Base-by-base conservation (phyloP, 108 stramenopile genomes). In the Stephanodiscus minutulus region DNA sequence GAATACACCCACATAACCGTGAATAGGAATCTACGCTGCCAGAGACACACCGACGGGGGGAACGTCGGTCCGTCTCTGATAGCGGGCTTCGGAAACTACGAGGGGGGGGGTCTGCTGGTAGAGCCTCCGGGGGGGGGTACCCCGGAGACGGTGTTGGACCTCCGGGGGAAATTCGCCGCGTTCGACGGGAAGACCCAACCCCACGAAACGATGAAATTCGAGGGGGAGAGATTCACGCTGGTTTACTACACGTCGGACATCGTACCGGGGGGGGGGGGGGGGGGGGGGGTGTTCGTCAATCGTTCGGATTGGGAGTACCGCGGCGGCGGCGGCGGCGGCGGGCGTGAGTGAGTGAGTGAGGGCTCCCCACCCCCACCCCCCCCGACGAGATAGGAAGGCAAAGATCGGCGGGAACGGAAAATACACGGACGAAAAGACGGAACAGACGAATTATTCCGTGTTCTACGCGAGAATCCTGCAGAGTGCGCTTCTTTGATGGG, bases 131-230 rank as follows among this genome's bases (percentile, higher is more conserved):
- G 55, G 27, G 55, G 28, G 27, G 29, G 27, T 1, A 13, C 0
- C 0, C 27, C 29, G 55, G 20, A 20, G 12, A 3, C 27, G 29
- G 15, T 29, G 11, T 20, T 56, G 18, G 29, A 56, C 29, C 55
- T 56, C 15, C 18, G 29, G 55, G 29, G 55, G 1, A 27, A 15
- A 29, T 56, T 56, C 12, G 55, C 21, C n/a, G 3, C 12, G 29
- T 56, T 56, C 29, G 29, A 56, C 15, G 55, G 55, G 2, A 56
- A 56, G 55, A 56, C n/a, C 2, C 55, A 56, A 15, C 55, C 55
- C 12, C 55, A 56, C 29, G 55, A 56, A 18, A 56, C 55, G 18
- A 3, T 0, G 2, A 13, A 12, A 11, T 56, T 56, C 29, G 29
- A 12, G 2, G 55, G 55, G 13, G 55, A 56, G 12, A 27, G 55